Percentiles rank a stretch among this genome's conserved stretches.
phyloP scores from a whole-genome alignment of 2,329 filamentous ascomycete species.

The Delphinella strobiligena region DNA sequence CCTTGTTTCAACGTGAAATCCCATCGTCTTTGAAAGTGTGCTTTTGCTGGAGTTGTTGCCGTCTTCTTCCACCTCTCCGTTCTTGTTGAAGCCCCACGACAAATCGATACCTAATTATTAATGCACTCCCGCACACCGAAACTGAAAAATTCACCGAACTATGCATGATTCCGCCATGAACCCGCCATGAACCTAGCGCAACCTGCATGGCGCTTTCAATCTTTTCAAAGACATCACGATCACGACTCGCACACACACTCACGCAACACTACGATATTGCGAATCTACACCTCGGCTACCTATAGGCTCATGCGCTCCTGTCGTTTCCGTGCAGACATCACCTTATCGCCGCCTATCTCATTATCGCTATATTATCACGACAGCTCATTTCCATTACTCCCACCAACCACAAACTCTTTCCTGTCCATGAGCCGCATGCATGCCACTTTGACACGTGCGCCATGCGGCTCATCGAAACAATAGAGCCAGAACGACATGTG shows the following conservation, averaged over 20 bases:
- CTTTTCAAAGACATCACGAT: not conserved
- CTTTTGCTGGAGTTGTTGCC: not conserved
- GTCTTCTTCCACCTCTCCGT: too few relatives aligned
- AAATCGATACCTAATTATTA: too few relatives aligned
- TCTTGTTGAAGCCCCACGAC: too few relatives aligned
- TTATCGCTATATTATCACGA: not conserved
- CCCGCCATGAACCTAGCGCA: not conserved
- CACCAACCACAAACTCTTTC: too few relatives aligned
- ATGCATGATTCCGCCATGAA: not conserved
- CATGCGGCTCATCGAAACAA: too few relatives aligned
- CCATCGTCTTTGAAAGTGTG: not conserved
- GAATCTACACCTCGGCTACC: not conserved
- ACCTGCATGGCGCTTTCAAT: not conserved
- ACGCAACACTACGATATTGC: not conserved
- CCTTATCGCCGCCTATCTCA: not conserved
- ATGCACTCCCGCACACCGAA: too few relatives aligned
- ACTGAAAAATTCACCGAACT: not conserved
- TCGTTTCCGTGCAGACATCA: not conserved
- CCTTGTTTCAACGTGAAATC: too few relatives aligned
- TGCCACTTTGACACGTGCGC: too few relatives aligned
- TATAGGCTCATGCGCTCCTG: not conserved
- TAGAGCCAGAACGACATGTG: too few relatives aligned
- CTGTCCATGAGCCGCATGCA: too few relatives aligned
- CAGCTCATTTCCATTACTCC: too few relatives aligned
- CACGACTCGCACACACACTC: not conserved